Evolutionary conservation across 2,329 filamentous ascomycete genomes (phyloP), one percentile per base, ranked within the genome.

Genomic region (Cordyceps militaris): DNA sequence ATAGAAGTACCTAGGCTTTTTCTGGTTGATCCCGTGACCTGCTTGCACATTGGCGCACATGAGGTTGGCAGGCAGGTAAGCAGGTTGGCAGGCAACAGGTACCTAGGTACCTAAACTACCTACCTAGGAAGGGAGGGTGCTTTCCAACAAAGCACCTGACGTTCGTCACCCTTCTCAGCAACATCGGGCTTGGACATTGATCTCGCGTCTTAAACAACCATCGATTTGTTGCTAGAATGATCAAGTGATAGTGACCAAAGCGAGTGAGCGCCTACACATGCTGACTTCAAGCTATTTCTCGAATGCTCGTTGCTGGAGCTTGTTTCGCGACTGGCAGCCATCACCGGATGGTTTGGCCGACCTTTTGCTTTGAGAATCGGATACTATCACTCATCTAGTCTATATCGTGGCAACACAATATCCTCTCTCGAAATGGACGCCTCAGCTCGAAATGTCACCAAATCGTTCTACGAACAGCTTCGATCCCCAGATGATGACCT

Each of bases 401-500:
- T 10, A 46, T 19, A 36, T 23, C 13, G 6, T 50, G 13, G 1
- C 32, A 16, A 10, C 6, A 38, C 14, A 3, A 5, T 8, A 34
- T 34, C 11, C 26, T 14, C 6, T 14, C 14, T 19, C 30, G 8
- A 40, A 28, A 56, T 56, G 53, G 53, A 40, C 23, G 13, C 61
- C 9, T 63, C 66, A 23, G 61, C 65, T 13, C 58, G 62, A 16
- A 63, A 61, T 54, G 65, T 61, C n/a, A 62, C 62, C 4, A 67
- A 72, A 51, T 76, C 79, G 3, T 80, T 79, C 62, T 82, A 83
- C 66, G 74, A 79, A 58, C 76, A 78, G 30, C 66, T 80, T 16
- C 71, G 75, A 61, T 70, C 68, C 28, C 64, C 70, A n/a, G 74
- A 75, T 47, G 71, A 71, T 44, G 66, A 73, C 23, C 60, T 63